Base-by-base conservation (phyloP, 1,139 yeast species). In the Maudiozyma humilis region DNA sequence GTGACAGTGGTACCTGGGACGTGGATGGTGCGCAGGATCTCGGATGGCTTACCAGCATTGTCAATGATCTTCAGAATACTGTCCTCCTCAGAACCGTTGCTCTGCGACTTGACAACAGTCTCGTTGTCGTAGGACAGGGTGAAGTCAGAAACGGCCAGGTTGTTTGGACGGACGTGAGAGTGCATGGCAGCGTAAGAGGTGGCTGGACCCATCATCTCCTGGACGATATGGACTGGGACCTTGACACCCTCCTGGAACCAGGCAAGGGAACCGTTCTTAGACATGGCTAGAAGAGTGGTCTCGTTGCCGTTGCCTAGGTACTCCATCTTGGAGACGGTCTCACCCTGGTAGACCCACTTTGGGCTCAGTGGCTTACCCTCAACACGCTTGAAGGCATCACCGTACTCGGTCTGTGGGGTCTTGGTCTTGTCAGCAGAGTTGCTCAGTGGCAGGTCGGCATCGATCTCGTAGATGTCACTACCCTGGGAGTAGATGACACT, bases 121-220 rank as follows among this genome's bases (percentile, higher is more conserved):
- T 54, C 56, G 17, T 43, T 43, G 42, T 57, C 57, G 2, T 46
- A 50, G 4, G 59, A 56, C 6, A 57, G 40, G 14, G 55, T 54
- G 44, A 59, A 58, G 39, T 57, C 63, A 19, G 55, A 50, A 6
- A 50, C 50, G 2, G 57, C 50, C 40, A 51, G 42, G 20, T 44
- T 36, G 17, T 50, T 47, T 23, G 52, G 51, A n/a, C 48, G 47
- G 23, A 44, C 51, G 25, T 48, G 49, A n/a, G 57, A 51, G 47
- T 57, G 60, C 31, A 56, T 57, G 15, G 55, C 46, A 5, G 57
- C 51, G 38, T 49, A 57, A 30, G 52, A 52, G 3, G 60, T 55
- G 12, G 56, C 51, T n/a, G 59, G 58, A n/a, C 60, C 61, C 54
- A 54, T 53, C 42, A 52, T 54, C 46, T 58, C 61, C 40, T 52